A percentile compares a stretch with the other conserved stretches of the same genome.
Evolutionary conservation across 2,329 filamentous ascomycete genomes (phyloP).

Genomic region (Aspergillus chevalieri): DNA sequence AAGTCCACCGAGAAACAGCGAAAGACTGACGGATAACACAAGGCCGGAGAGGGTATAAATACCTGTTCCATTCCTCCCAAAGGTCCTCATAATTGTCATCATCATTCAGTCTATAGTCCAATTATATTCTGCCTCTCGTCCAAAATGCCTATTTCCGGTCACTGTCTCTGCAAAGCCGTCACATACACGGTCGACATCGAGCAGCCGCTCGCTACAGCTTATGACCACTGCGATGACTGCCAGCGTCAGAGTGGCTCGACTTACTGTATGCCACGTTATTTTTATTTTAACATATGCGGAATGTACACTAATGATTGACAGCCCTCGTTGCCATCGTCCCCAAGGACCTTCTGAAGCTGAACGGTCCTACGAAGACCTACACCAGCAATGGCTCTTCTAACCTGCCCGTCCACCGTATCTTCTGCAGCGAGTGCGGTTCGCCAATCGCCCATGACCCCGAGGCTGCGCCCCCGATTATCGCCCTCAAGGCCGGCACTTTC

Average conservation of each 20-base stretch:
- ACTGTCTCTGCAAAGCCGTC: slow-evolving; percentile 66
- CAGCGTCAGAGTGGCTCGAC: slow-evolving; percentile 64
- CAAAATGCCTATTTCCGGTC: slow-evolving; percentile 61
- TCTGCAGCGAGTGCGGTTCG: slow-evolving; percentile 64
- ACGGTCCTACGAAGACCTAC: slow-evolving; percentile 60
- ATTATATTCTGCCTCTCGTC: slow-evolving; percentile 1
- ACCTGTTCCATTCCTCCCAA: slow-evolving; percentile 13
- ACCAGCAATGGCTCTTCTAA: slow-evolving; percentile 56
- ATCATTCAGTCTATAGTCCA: slow-evolving; percentile 67
- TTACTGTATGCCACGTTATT: slow-evolving; percentile 43
- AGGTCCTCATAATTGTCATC: slow-evolving; percentile 51
- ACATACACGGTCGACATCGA: slow-evolving; percentile 57
- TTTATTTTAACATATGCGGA: too few relatives aligned
- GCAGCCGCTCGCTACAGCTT: slow-evolving; percentile 44
- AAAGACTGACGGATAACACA: not conserved
- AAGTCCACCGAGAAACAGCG: slow-evolving; percentile 36
- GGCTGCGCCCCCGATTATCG: slow-evolving; percentile 63
- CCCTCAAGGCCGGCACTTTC: slow-evolving; percentile 61
- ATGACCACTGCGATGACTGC: slow-evolving; percentile 69
- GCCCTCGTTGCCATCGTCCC: slow-evolving; percentile 60
- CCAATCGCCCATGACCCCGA: slow-evolving; percentile 66
- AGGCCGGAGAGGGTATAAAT: slow-evolving; percentile 12
- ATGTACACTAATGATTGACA: slow-evolving; percentile 22
- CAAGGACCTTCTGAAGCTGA: slow-evolving; percentile 59
- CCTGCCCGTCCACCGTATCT: slow-evolving; percentile 60